phyloP scores from a whole-genome alignment of 805 yeast species.

The Hanseniaspora valbyensis region DNA sequence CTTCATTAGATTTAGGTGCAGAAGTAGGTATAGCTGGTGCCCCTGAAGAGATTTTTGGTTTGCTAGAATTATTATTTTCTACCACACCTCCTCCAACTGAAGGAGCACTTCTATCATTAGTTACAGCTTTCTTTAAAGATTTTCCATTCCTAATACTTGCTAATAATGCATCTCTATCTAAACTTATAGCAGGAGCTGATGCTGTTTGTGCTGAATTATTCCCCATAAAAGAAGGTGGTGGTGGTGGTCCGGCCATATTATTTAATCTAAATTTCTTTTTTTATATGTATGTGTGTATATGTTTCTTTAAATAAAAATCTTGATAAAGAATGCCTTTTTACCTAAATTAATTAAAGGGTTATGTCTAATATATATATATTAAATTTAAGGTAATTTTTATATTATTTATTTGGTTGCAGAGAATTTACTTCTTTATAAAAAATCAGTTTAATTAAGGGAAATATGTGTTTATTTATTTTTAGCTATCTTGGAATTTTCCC shows the following conservation, averaged over 20 bases:
- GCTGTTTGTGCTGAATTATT: slow-evolving; percentile 27
- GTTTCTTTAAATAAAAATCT: no score
- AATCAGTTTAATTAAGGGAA: no score
- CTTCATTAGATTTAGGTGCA: slow-evolving; percentile 15
- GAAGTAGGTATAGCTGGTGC: slow-evolving; percentile 27
- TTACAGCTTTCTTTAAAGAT: slow-evolving; percentile 46
- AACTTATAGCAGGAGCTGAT: slow-evolving; percentile 26
- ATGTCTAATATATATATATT: no score
- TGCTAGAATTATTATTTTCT: slow-evolving; percentile 16
- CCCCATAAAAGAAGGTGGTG: slow-evolving; percentile 37
- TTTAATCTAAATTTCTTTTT: slow-evolving; percentile 18
- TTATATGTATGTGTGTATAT: background rate
- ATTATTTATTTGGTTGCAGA: no score
- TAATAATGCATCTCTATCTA: slow-evolving; percentile 44
- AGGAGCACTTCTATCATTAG: slow-evolving; percentile 62
- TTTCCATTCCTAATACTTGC: slow-evolving; percentile 74
- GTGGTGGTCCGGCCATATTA: slow-evolving; percentile 45
- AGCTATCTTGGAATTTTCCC: no score
- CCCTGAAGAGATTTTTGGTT: slow-evolving; percentile 16
- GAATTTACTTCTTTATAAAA: no score
- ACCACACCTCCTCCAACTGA: slow-evolving; percentile 33
- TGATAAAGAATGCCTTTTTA: no score
- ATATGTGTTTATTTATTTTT: no score
- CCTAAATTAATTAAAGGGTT: background rate
- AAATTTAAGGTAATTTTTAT: no score